These are phyloP conservation scores for Starmerella riodocensis DNA, from an alignment of 805 yeast species.

Conservation along the genomic window DNA sequence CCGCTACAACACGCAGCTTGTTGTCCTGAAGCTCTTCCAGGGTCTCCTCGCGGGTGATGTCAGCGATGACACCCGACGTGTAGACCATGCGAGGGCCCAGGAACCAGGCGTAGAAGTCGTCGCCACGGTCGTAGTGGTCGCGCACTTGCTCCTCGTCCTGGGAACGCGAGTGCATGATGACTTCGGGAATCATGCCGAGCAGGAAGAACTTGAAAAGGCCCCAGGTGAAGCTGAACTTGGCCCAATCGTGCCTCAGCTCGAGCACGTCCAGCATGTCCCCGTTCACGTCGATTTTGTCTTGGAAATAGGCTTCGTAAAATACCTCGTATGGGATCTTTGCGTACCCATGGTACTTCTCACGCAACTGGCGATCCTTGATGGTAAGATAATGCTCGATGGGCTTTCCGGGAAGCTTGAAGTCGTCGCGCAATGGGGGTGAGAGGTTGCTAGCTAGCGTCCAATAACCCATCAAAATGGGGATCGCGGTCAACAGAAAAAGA, in stretches of 20 bases:
- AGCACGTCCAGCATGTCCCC: constrained; percentile 74
- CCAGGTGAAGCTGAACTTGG: constrained; percentile 62
- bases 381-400: constrained; percentile 71
- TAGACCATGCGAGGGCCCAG: constrained; percentile 90
- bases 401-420: constrained; percentile 57
- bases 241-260: constrained; percentile 90
- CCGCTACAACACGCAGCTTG: constrained; percentile 76
- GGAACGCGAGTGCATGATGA: constrained; percentile 77
- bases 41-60: constrained; percentile 56
- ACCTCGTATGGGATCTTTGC: constrained; percentile 84
- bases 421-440: constrained; percentile 72
- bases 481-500: constrained; percentile 38
- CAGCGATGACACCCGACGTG: constrained; percentile 73
- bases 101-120: constrained; percentile 88
- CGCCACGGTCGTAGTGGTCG: constrained; percentile 93
- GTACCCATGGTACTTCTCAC: constrained; percentile 54
- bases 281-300: constrained; percentile 69
- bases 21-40: constrained; percentile 69
- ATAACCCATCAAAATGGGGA: constrained; percentile 68
- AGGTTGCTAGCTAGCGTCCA: constrained; percentile 69
- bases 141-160: constrained; percentile 95
- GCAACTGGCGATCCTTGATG: constrained; percentile 61
- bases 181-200: constrained; percentile 84
- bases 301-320: constrained; percentile 78
- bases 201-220: constrained; percentile 67